These are phyloP conservation scores for Termitomyces sp. DNA, from an alignment of 768 basidiomycete species.

Conservation along the genomic window DNA sequence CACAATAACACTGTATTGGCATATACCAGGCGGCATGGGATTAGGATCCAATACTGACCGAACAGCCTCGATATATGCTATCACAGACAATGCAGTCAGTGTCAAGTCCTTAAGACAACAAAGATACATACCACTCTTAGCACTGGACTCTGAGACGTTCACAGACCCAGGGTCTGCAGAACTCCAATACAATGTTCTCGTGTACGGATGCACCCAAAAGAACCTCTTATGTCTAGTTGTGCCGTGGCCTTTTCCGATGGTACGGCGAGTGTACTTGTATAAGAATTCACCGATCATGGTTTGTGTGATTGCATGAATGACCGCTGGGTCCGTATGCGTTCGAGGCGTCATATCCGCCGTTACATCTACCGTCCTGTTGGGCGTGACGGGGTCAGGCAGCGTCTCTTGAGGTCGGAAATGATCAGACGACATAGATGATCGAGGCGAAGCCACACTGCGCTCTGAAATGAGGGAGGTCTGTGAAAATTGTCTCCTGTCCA, in stretches of 20 bases:
- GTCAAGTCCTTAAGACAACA: background rate
- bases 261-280: constrained; percentile 91
- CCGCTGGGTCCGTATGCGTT: constrained; percentile 68
- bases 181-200: constrained; percentile 96
- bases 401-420: constrained; percentile 40
- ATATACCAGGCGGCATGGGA: constrained; percentile 90
- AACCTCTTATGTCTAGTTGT: constrained; percentile 89
- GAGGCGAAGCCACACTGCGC: constrained; percentile 61
- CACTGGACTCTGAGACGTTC: constrained; percentile 84
- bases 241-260: constrained; percentile 87
- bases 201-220: constrained; percentile 99
- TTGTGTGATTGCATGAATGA: constrained; percentile 97
- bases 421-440: constrained; percentile 81
- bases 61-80: constrained; percentile 92
- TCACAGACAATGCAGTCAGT: constrained; percentile 9
- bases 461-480: constrained; percentile 68
- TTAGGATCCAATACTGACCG: constrained; percentile 91
- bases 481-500: constrained; percentile 52
- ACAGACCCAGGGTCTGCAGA: constrained; percentile 88
- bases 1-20: constrained; percentile 90
- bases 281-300: constrained; percentile 99
- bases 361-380: constrained; percentile 39
- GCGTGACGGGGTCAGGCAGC: constrained; percentile 34
- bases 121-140: constrained; percentile 84
- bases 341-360: constrained; percentile 38